phyloP scores from a whole-genome alignment of 2,329 filamentous ascomycete genomes.

The Venturia carpophila region DNA sequence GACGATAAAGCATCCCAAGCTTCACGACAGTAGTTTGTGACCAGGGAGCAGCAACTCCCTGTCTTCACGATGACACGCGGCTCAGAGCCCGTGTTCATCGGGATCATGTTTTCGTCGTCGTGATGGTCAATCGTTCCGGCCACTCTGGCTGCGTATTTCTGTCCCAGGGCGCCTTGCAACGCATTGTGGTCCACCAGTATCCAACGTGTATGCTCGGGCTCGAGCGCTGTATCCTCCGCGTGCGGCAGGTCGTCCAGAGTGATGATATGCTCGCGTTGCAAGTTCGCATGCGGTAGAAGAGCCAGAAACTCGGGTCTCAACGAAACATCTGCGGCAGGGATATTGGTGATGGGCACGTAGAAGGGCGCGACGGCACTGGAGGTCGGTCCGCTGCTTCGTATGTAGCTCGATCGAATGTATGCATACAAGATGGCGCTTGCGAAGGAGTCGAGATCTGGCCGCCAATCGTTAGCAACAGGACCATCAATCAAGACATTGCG shows the following conservation, averaged over 20 bases:
- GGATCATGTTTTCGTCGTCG: conserved; percentile 57
- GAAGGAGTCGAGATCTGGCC: conserved; percentile 72
- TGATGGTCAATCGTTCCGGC: conserved; percentile 71
- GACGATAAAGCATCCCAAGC: conserved; percentile 49
- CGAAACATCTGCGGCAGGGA: conserved; percentile 57
- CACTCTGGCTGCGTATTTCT: conserved; percentile 46
- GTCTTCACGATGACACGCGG: conserved; percentile 57
- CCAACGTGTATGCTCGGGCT: conserved; percentile 55
- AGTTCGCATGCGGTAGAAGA: conserved; percentile 53
- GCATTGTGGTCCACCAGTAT: conserved; percentile 74
- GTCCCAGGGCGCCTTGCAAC: conserved; percentile 54
- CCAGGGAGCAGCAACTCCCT: conserved; percentile 66
- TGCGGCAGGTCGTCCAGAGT: conserved; percentile 53
- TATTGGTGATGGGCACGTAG: conserved; percentile 67
- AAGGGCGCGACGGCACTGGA: conserved; percentile 28
- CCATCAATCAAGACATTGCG: background rate
- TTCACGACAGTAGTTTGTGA: conserved; percentile 51
- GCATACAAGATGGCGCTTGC: conserved; percentile 66
- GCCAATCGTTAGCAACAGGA: conserved; percentile 19
- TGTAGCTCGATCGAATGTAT: conserved; percentile 57
- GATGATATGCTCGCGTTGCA: conserved; percentile 55
- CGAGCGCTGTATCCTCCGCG: conserved; percentile 40
- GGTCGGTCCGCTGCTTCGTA: conserved; percentile 36
- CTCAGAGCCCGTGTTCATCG: conserved; percentile 38
- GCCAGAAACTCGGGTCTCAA: conserved; percentile 67